Conservation (phyloP, 2,329 filamentous ascomycete species). For the Colletotrichum sp. region DNA sequence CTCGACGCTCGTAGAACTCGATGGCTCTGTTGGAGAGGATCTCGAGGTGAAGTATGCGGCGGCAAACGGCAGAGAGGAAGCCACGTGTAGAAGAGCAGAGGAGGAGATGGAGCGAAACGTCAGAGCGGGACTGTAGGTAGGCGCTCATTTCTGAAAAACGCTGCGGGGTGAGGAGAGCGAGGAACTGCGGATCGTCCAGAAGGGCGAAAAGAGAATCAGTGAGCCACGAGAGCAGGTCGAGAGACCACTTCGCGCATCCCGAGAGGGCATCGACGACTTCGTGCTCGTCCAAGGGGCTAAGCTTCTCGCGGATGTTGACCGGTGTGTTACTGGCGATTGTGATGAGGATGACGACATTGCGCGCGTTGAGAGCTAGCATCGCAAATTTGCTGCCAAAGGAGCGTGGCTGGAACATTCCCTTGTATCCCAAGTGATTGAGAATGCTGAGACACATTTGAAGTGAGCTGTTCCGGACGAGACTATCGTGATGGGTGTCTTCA, state of each 20-base stretch:
- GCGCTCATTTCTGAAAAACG: slow-evolving; percentile 54
- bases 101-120: slow-evolving; percentile 66
- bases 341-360: slow-evolving; percentile 72
- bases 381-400: slow-evolving; percentile 76
- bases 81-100: slow-evolving; percentile 77
- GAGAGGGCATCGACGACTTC: slow-evolving; percentile 76
- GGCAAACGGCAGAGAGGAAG: slow-evolving; percentile 73
- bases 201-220: slow-evolving; percentile 64
- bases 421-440: slow-evolving; percentile 79
- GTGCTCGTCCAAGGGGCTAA: slow-evolving; percentile 68
- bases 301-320: slow-evolving; percentile 57
- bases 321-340: slow-evolving; percentile 66
- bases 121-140: slow-evolving; percentile 59
- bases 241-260: slow-evolving; percentile 79
- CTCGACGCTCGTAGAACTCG: slow-evolving; percentile 52
- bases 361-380: slow-evolving; percentile 75
- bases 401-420: slow-evolving; percentile 65
- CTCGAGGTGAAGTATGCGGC: slow-evolving; percentile 65
- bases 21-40: slow-evolving; percentile 52
- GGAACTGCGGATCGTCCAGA: slow-evolving; percentile 56
- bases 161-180: slow-evolving; percentile 51
- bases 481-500: slow-evolving; percentile 73
- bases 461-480: slow-evolving; percentile 73
- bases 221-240: slow-evolving; percentile 72
- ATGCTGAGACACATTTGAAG: slow-evolving; percentile 81